Base-by-base conservation (phyloP, 345 rosid species). In the Camelina neglecta region DNA sequence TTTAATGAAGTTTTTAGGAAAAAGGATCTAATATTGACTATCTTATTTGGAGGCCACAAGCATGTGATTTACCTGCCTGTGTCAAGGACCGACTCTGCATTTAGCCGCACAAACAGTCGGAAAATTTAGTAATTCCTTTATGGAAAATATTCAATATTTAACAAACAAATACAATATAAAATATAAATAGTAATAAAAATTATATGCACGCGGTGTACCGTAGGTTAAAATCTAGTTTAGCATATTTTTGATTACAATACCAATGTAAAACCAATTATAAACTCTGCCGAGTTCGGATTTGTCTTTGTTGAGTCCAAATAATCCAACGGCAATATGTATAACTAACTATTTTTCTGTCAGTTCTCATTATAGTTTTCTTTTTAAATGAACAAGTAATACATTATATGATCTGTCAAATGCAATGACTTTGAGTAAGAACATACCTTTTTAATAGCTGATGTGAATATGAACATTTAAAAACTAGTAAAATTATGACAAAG, bases 201-300 rank as follows among this genome's bases (percentile, higher is more conserved):
- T 18, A 18, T 18, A 18, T 18, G 18, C 18, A 18, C 18, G 18
- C 18, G 18, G 18, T 18, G 18, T 18, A 18, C 18, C 18, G 18
- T n/a, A n/a, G 18, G 18, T 18, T 18, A 18, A 18, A 18, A 18
- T 18, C 0, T 18, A 18, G 18, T 41, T 29, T 45, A 15, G 38
- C 42, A 73, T 63, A 53, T 42, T 62, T 4, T 72, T 62, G 39
- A 9, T 36, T 36, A 36, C 39, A 8, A 12, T 53, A 9, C 13
- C 67, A 51, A 49, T 47, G 42, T 69, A 41, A 56, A 69, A 69
- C 56, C 31, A 69, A 4, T 69, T 11, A 69, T 44, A 29, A 18
- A 3, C 33, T 67, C 50, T 39, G 53, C 12, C 21, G 44, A 16
- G 47, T 60, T 61, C 9, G 53, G 21, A 44, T 64, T 7, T 36